These are phyloP conservation scores for Aspergillus japonicus DNA, from an alignment of 2,329 filamentous ascomycete genomes.

Conservation along the genomic window DNA sequence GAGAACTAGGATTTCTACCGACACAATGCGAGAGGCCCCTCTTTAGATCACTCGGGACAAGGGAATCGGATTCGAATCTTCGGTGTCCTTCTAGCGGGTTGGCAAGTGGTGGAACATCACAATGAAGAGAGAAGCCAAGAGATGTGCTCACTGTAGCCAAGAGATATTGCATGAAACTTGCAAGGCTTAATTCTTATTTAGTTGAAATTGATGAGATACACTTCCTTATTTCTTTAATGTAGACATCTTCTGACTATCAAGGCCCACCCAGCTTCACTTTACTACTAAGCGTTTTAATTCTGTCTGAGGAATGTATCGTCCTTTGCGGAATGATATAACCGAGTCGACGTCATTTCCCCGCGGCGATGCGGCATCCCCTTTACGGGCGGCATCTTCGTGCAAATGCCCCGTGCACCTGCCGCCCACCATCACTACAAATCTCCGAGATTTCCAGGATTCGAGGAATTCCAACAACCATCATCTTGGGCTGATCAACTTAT, in stretches of 20 bases:
- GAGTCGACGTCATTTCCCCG: conserved; percentile 11
- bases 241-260: no score
- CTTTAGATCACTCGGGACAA: no score
- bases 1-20: no score
- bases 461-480: not conserved
- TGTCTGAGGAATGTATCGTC: not conserved
- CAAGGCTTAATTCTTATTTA: not conserved
- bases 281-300: not conserved
- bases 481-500: not conserved
- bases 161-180: not conserved
- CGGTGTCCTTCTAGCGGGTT: no score
- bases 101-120: no score
- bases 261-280: no score
- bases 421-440: not conserved
- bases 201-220: not conserved
- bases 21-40: no score
- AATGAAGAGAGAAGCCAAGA: not conserved
- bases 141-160: conserved; percentile 3
- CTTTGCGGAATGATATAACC: not conserved
- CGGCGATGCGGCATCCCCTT: not conserved
- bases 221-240: not conserved
- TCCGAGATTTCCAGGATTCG: not conserved
- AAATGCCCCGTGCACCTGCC: not conserved
- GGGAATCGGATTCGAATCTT: not conserved
- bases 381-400: not conserved